Percentiles rank a stretch among this genome's conserved stretches.
Conservation (phyloP, 257 asterid genomes). For the Penstemon davidsonii region DNA sequence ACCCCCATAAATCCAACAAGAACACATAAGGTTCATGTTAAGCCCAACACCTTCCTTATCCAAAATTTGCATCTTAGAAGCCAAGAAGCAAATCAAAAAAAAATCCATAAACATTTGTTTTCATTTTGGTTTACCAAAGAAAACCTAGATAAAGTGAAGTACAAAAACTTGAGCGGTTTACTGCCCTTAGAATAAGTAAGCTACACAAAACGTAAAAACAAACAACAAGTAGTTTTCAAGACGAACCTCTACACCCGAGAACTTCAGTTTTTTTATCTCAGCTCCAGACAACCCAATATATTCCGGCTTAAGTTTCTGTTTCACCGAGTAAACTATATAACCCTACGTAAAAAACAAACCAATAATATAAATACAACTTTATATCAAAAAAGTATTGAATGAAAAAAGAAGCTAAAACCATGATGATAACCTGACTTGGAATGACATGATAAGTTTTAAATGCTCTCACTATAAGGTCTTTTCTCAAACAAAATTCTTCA, state of each 20-base stretch:
- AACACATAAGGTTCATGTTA: background rate
- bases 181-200: background rate
- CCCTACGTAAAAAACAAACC: conserved; percentile 47
- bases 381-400: conserved; percentile 2
- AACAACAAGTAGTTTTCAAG: conserved; percentile 14
- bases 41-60: conserved; percentile 6
- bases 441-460: conserved; percentile 80
- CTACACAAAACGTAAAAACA: conserved; percentile 2
- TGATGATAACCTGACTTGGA: conserved; percentile 81
- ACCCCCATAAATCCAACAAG: background rate
- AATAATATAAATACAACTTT: conserved; percentile 8
- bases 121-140: background rate
- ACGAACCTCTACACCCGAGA: conserved; percentile 83
- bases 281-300: conserved; percentile 62
- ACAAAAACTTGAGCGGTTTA: conserved; percentile 6
- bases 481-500: conserved; percentile 73
- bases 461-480: conserved; percentile 84
- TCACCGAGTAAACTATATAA: conserved; percentile 74
- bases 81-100: conserved; percentile 1
- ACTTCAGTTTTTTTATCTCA: conserved; percentile 70
- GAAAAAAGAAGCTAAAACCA: conserved; percentile 2
- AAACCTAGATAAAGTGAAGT: background rate
- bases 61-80: background rate
- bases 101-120: background rate
- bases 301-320: conserved; percentile 80